These are phyloP conservation scores for Dalbergia cochinchinensis DNA, from an alignment of 306 rosid species.

Conservation along the genomic window DNA sequence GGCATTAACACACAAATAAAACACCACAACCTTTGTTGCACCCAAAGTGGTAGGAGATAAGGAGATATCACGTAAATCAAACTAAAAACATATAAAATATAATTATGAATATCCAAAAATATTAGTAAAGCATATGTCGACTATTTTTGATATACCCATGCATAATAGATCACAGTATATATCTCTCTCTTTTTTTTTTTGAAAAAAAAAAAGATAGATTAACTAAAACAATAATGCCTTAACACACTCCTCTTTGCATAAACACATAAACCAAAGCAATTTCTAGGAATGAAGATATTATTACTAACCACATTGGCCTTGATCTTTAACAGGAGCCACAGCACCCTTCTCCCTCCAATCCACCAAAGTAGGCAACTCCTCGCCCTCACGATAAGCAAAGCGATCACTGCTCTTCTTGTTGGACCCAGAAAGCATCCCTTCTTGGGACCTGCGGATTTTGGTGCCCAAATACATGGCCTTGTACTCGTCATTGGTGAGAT, in stretches of 20 bases:
- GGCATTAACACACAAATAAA: no score
- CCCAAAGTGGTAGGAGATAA: no score
- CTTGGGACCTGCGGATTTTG: constrained; percentile 24
- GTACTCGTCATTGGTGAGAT: constrained; percentile 81
- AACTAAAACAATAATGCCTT: not conserved
- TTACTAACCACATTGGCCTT: constrained; percentile 91
- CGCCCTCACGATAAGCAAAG: constrained; percentile 58
- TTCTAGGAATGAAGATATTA: not conserved
- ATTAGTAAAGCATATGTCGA: no score
- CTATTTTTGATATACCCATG: no score
- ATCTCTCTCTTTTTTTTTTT: no score
- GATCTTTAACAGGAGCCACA: constrained; percentile 77
- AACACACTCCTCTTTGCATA: not conserved
- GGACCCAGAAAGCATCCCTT: not conserved
- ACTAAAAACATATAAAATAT: no score
- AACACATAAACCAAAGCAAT: not conserved
- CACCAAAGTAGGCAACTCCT: constrained; percentile 64
- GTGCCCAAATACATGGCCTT: constrained; percentile 59
- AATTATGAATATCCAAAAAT: no score
- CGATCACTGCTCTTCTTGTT: constrained; percentile 44
- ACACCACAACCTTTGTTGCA: no score
- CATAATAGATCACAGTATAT: no score
- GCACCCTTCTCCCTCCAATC: constrained; percentile 93
- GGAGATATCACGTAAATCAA: no score
- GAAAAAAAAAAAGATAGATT: no score